phyloP scores from a whole-genome alignment of 2,329 filamentous ascomycete genomes.

The Tympanopsis confertula region DNA sequence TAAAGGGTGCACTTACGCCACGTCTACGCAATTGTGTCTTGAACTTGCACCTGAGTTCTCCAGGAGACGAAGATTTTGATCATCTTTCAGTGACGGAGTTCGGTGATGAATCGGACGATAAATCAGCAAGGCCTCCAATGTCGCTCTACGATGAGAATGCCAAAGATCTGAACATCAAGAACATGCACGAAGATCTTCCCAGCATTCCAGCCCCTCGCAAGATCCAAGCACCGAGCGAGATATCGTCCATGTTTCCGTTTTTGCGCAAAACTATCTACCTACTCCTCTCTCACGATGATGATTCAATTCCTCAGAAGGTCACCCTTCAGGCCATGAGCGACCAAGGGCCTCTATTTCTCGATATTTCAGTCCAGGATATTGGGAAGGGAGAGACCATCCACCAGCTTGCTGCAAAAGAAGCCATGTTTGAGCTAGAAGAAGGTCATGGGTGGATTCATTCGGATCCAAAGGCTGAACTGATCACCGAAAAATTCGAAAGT shows the following conservation, averaged over 20 bases:
- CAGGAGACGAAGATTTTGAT: neutral
- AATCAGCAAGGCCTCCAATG: neutral
- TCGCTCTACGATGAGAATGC: constrained; percentile 9
- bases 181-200: constrained; percentile 37
- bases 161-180: constrained; percentile 11
- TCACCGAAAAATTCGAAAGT: constrained; percentile 30
- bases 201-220: constrained; percentile 37
- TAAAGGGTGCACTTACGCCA: constrained; percentile 46
- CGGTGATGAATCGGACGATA: neutral
- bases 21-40: constrained; percentile 40
- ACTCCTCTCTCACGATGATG: constrained; percentile 31
- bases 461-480: constrained; percentile 23
- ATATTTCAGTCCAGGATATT: constrained; percentile 46
- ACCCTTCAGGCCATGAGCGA: constrained; percentile 42
- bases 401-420: constrained; percentile 59
- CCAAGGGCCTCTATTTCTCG: constrained; percentile 47
- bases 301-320: constrained; percentile 42
- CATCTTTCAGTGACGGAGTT: neutral
- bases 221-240: constrained; percentile 50
- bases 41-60: too few species aligned
- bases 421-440: constrained; percentile 58
- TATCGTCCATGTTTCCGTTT: constrained; percentile 58
- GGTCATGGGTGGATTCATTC: constrained; percentile 54
- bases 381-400: constrained; percentile 45
- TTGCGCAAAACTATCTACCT: constrained; percentile 55